Base-by-base conservation (phyloP, 805 yeast genomes). In the Cyberlindnera japonica region DNA sequence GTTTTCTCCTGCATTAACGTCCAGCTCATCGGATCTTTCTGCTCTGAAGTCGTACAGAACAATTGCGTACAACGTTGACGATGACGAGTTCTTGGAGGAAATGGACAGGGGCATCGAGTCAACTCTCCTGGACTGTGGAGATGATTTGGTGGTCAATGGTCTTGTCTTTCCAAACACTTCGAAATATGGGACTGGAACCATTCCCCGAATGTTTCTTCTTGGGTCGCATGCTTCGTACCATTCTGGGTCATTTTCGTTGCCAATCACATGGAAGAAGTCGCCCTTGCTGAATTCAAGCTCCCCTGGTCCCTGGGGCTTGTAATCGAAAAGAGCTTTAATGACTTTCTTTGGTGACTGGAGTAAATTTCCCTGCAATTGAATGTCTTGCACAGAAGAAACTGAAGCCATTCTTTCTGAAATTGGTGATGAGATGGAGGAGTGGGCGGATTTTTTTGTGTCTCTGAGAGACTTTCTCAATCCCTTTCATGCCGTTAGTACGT, bases 161-260 rank as follows among this genome's bases (percentile, higher is more conserved):
- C 79, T 67, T 16, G 82, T 72, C 48, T 79, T 72, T 44, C 76
- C 79, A 51, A 90, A 79, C 14, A 79, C 81, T 64, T 89, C 95
- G 62, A 91, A 93, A 60, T 82, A 82, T 10, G 80, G 67, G 30
- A 79, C 79, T 5, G 98, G 98, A 1, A 93, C 98, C 75, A 85
- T 76, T 1, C 99, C 99, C 37, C 76, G 72, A 20, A 74, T 65
- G 51, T 82, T 77, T 24, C 84, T 78, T 34, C 83, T 75, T 12
- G 98, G 97, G 59, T 91, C 89, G 38, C 81, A 78, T 2, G 95
- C 97, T 55, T 87, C 89, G 55, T 79, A 87, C 90, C 95, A 89
- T 30, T 70, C 75, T 11, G 62, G 53, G 49, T 79, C 82, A 40
- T 75, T 69, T 40, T 75, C 76, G 40, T 77, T 74, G 17, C 78